These are phyloP conservation scores for Hibiscus tridactylites DNA, from an alignment of 345 rosid genomes.

Conservation along the genomic window DNA sequence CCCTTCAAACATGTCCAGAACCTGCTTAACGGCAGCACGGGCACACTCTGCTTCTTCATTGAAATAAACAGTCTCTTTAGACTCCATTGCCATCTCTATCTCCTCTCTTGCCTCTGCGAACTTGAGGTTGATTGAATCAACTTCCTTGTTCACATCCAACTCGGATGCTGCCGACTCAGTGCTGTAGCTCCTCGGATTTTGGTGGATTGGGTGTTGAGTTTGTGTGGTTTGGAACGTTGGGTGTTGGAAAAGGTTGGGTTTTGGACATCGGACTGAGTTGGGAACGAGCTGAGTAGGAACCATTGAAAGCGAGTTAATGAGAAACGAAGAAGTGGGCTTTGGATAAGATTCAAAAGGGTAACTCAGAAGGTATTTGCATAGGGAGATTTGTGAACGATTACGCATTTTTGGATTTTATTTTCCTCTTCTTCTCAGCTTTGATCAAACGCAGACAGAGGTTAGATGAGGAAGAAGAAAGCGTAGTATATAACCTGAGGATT, in stretches of 20 bases:
- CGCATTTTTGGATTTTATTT: conserved; percentile 20
- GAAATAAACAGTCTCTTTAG: conserved; percentile 92
- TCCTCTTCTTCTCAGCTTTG: neutral
- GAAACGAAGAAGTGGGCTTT: conserved; percentile 16
- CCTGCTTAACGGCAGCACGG: conserved; percentile 62
- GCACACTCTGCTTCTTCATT: conserved; percentile 93
- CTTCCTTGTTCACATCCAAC: conserved; percentile 56
- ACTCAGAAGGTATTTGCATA: conserved; percentile 26
- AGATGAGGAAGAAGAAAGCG: neutral
- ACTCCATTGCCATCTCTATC: conserved; percentile 93
- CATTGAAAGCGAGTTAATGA: conserved; percentile 1
- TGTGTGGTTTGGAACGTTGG: conserved; percentile 3
- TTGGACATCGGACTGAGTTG: conserved; percentile 10
- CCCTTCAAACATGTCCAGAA: conserved; percentile 49
- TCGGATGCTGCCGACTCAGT: conserved; percentile 27
- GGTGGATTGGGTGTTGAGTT: neutral
- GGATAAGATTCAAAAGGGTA: conserved; percentile 18
- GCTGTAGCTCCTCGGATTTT: conserved; percentile 23
- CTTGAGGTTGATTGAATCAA: conserved; percentile 77
- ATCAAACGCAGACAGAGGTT: neutral
- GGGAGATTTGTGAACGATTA: conserved; percentile 26
- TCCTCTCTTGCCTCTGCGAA: conserved; percentile 99
- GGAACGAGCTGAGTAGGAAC: conserved; percentile 14
- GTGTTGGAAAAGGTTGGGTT: neutral
- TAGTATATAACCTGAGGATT: too few relatives aligned